Evolutionary conservation across 352 stramenopile species (phyloP), one percentile per base, ranked within the genome.

Genomic region (Phytophthora hibernalis): DNA sequence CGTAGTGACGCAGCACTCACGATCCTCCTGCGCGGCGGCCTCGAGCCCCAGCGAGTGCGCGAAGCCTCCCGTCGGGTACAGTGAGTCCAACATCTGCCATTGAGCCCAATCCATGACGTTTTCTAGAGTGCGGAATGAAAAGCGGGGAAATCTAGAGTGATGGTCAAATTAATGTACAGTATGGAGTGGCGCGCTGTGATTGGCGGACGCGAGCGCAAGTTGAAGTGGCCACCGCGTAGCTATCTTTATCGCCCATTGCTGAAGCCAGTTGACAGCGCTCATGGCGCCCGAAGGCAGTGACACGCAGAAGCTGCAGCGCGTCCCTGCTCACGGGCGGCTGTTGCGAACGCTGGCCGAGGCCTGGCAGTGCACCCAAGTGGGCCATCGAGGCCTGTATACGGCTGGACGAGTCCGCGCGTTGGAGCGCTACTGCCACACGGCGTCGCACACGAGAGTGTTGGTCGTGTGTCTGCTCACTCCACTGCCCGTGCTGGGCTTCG

Each of bases 51-150:
- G 65, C 51, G 87, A 95, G 72, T 95, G 87, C 49, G 87, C 87
- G 61, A 95, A 95, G 47, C 87, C 87, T 42, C 87, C 87, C 0
- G 87, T 95, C 33, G 87, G 87, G 57, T 87, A 95, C 37, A 95
- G 65, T 49, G 87, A 95, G 70, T 95, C 87, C 52, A 93, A 52
- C 74, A 95, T 89, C 65, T 95, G 87, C 87, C 87, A 95, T 40
- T 82, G 55, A 28, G 75, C 61, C 85, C 85, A 93, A n/a, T n/a
- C n/a, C n/a, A n/a, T n/a, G n/a, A n/a, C n/a, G 61, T 81, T 66
- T n/a, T 35, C 60, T 3, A 54, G 40, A 1, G 10, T 31, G 40
- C 26, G 38, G 16, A 63, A 57, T 68, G 40, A n/a, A n/a, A n/a
- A n/a, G n/a, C 11, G 5, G 49, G 12, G 37, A 43, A 43, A 43